Evolutionary conservation across 345 rosid species (phyloP).

Genomic region (Erodium maritimum): DNA sequence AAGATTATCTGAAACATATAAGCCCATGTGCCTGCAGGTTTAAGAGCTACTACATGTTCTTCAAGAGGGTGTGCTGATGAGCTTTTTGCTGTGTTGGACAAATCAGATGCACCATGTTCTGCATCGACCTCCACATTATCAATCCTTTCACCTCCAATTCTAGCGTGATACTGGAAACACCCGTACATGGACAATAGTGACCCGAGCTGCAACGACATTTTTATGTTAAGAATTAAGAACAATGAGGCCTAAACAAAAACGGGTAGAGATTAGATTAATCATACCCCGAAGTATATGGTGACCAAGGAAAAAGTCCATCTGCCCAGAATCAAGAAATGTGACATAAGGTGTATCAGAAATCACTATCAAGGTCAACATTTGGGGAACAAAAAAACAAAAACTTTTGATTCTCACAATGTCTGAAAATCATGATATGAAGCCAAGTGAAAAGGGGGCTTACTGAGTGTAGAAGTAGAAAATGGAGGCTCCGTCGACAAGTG

Average conservation of each 20-base stretch:
- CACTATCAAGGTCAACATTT: not conserved
- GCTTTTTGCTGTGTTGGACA: constrained; percentile 17
- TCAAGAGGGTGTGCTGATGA: constrained; percentile 11
- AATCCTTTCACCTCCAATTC: constrained; percentile 52
- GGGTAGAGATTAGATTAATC: constrained; percentile 4
- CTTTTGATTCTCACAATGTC: too few relatives aligned
- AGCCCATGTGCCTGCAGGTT: constrained; percentile 52
- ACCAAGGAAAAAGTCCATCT: constrained; percentile 91
- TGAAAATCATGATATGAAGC: too few relatives aligned
- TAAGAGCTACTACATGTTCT: constrained; percentile 18
- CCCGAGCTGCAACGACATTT: constrained; percentile 44
- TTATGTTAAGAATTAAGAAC: not conserved
- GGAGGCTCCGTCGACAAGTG: constrained; percentile 50
- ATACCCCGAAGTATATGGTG: constrained; percentile 78
- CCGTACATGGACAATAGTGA: constrained; percentile 60
- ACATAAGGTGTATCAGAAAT: too few relatives aligned
- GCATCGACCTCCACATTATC: constrained; percentile 59
- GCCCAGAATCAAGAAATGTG: constrained; percentile 20
- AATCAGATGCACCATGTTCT: constrained; percentile 35
- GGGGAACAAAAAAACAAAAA: too few relatives aligned
- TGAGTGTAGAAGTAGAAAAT: constrained; percentile 91
- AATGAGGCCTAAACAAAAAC: not conserved
- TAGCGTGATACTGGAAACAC: constrained; percentile 55
- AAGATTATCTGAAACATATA: constrained; percentile 65
- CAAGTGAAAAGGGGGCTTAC: constrained; percentile 35